Conservation (phyloP, 2,329 filamentous ascomycete species). For the Septoria linicola region DNA sequence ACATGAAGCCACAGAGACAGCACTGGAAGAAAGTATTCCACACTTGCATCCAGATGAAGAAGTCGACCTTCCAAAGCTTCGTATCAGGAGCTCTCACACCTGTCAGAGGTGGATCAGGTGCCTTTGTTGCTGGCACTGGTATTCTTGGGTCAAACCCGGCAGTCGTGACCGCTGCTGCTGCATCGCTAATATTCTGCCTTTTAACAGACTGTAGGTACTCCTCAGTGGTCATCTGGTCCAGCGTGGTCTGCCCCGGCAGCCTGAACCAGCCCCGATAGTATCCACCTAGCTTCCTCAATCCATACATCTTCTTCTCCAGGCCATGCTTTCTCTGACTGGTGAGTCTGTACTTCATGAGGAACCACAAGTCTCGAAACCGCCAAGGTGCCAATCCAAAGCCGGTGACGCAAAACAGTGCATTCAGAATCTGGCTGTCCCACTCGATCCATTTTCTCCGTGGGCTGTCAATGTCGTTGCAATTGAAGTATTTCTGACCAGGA, state of each 20-base stretch:
- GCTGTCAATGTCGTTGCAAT: slow-evolving; percentile 49
- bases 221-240: slow-evolving; percentile 43
- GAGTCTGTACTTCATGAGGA: slow-evolving; percentile 64
- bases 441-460: slow-evolving; percentile 83
- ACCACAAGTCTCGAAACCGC: slow-evolving; percentile 79
- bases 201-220: slow-evolving; percentile 2
- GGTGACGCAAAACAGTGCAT: slow-evolving; percentile 81
- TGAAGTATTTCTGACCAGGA: slow-evolving; percentile 24
- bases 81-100: slow-evolving; percentile 68
- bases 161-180: neutral
- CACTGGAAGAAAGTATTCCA: slow-evolving; percentile 77
- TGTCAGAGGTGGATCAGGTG: slow-evolving; percentile 67
- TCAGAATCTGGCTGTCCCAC: slow-evolving; percentile 78
- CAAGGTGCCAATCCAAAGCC: slow-evolving; percentile 82
- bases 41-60: slow-evolving; percentile 75
- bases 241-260: slow-evolving; percentile 62
- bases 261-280: slow-evolving; percentile 76
- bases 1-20: slow-evolving; percentile 71
- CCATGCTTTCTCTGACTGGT: slow-evolving; percentile 28
- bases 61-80: slow-evolving; percentile 71
- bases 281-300: slow-evolving; percentile 67
- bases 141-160: slow-evolving; percentile 49
- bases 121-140: slow-evolving; percentile 63
- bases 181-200: neutral
- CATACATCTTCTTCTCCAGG: slow-evolving; percentile 46